A percentile compares a stretch with the other conserved stretches of the same genome.
These are phyloP conservation scores for Sphagnurus paluster DNA, from an alignment of 1,284 basidiomycete species.

Conservation along the genomic window DNA sequence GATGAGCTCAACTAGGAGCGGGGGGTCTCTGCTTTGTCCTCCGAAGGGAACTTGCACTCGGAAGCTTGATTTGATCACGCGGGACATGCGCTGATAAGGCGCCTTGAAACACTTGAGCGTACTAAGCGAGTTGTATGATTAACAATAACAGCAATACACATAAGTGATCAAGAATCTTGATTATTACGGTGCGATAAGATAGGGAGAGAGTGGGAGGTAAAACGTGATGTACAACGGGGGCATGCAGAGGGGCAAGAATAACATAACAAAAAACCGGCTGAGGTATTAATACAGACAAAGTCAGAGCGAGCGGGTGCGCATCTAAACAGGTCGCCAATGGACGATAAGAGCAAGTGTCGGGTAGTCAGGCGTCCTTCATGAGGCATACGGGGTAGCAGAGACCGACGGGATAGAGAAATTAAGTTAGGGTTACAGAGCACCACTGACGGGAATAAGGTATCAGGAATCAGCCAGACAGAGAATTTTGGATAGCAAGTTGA, in stretches of 20 bases:
- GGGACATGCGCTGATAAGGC: no score
- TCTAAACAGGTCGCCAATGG: constrained; percentile 9
- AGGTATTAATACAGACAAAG: constrained; percentile 15
- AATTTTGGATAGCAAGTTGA: constrained; percentile 5
- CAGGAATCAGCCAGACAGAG: constrained; percentile 10
- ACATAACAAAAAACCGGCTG: constrained; percentile 1
- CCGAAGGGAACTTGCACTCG: no score
- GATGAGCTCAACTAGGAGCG: no score
- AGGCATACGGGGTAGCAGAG: constrained; percentile 4
- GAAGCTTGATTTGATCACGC: no score
- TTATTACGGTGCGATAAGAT: not conserved
- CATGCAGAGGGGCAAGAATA: constrained; percentile 2
- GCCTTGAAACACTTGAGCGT: no score
- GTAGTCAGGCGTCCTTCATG: constrained; percentile 1
- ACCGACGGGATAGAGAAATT: constrained; percentile 12
- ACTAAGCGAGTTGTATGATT: constrained; percentile 5
- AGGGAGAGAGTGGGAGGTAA: constrained; percentile 14
- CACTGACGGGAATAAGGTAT: constrained; percentile 12
- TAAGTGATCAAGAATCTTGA: constrained; percentile 3
- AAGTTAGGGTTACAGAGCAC: constrained; percentile 14
- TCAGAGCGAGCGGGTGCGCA: constrained; percentile 8
- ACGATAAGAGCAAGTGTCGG: constrained; percentile 6
- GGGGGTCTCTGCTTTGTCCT: no score
- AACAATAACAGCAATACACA: constrained; percentile 9
- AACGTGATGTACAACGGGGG: constrained; percentile 7